Percentiles rank a stretch among this genome's conserved stretches.
phyloP scores from a whole-genome alignment of 805 yeast genomes.

The Lipomyces orientalis region DNA sequence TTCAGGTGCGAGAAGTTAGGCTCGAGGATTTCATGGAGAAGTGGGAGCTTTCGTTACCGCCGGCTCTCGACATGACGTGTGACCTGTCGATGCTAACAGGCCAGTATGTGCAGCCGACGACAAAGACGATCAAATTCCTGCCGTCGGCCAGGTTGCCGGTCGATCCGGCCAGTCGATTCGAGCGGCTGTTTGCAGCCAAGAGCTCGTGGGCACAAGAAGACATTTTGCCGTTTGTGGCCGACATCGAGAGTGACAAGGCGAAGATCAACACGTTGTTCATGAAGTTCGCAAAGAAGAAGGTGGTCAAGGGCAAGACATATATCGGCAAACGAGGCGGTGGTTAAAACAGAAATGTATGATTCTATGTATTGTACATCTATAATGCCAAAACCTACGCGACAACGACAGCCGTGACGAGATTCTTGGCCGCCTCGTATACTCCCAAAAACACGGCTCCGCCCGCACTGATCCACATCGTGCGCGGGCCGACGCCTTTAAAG shows the following conservation, averaged over 20 bases:
- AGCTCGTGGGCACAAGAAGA: constrained; percentile 66
- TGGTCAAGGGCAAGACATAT: constrained; percentile 36
- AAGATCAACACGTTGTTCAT: constrained; percentile 64
- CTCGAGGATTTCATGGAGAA: constrained; percentile 34
- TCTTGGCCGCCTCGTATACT: constrained; percentile 69
- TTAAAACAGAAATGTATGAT: not conserved
- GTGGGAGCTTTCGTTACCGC: constrained; percentile 51
- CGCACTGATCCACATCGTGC: constrained; percentile 96
- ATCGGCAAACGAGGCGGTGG: constrained; percentile 35
- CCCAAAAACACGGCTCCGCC: constrained; percentile 99
- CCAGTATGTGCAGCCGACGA: constrained; percentile 55
- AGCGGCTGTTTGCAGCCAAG: constrained; percentile 59
- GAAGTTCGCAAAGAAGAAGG: constrained; percentile 65
- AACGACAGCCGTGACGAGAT: constrained; percentile 3
- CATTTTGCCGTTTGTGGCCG: constrained; percentile 66
- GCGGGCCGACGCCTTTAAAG: constrained; percentile 86
- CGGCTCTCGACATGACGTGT: constrained; percentile 60
- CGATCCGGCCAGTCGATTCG: constrained; percentile 57
- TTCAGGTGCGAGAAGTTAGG: constrained; percentile 12
- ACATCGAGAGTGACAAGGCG: constrained; percentile 58
- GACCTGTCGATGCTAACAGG: constrained; percentile 64
- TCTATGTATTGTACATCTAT: constrained; percentile 1
- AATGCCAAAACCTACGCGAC: not conserved
- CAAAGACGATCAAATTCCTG: constrained; percentile 58
- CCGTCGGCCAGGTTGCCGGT: constrained; percentile 54